These are phyloP conservation scores for Serendipita sp. DNA, from an alignment of 768 basidiomycete genomes.

Conservation along the genomic window DNA sequence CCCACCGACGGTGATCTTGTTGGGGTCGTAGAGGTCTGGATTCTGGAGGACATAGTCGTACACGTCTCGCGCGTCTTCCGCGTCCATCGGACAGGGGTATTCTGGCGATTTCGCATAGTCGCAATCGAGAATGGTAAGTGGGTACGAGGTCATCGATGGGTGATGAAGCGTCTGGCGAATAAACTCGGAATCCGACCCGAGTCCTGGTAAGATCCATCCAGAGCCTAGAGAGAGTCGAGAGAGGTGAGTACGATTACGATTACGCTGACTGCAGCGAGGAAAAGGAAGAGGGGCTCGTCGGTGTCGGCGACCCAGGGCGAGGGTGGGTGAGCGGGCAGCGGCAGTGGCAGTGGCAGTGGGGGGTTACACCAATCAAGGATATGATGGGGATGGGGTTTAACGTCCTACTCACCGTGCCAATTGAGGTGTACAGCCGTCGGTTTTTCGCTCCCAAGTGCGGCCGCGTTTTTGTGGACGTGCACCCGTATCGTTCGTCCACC, in stretches of 20 bases:
- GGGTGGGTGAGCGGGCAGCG: too few species aligned
- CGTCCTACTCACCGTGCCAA: neutral
- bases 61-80: constrained; percentile 1
- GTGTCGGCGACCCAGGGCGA: neutral
- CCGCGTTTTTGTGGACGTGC: neutral
- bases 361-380: neutral
- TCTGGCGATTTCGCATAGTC: constrained; percentile 4
- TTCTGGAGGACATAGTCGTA: neutral
- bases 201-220: neutral
- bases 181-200: neutral
- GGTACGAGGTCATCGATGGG: neutral
- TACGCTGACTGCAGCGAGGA: neutral
- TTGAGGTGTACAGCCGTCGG: neutral
- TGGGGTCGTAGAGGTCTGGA: neutral
- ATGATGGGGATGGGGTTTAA: neutral
- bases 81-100: neutral
- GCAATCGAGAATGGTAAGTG: neutral
- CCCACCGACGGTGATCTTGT: neutral
- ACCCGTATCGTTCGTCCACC: neutral
- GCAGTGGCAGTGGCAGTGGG: neutral
- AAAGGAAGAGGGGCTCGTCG: neutral
- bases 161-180: neutral
- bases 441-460: neutral
- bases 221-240: neutral
- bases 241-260: neutral